Conservation (phyloP, 306 rosid species). For the Lotus japonicus region DNA sequence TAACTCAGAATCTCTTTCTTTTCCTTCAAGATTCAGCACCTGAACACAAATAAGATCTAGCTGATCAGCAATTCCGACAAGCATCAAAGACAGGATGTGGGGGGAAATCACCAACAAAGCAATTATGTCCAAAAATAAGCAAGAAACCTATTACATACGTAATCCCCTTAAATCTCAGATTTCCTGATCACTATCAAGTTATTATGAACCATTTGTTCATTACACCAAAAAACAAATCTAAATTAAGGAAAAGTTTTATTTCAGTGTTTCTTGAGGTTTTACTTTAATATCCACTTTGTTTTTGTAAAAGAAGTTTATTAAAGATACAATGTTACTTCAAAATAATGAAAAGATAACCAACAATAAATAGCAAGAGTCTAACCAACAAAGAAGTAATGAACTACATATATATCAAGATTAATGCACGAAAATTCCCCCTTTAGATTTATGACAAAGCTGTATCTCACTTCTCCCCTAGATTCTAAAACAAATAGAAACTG, state of each 20-base stretch:
- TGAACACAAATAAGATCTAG: conserved; percentile 28
- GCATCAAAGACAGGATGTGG: not conserved
- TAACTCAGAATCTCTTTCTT: conserved; percentile 66
- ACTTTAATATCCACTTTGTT: not conserved
- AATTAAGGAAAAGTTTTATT: not conserved
- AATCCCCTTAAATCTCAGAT: not conserved
- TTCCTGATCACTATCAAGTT: not conserved
- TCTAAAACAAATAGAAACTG: not conserved
- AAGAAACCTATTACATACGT: not conserved
- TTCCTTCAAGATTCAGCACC: conserved; percentile 80
- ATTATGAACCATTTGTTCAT: not conserved
- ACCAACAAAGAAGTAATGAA: not conserved
- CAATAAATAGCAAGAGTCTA: not conserved
- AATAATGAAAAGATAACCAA: not conserved
- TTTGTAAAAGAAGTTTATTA: not conserved
- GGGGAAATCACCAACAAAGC: not conserved
- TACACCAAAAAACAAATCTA: not conserved
- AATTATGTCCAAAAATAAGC: not conserved
- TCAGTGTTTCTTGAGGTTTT: not conserved
- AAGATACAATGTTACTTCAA: not conserved
- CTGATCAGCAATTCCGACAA: not conserved
- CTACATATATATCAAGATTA: not conserved
- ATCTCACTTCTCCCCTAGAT: not conserved
- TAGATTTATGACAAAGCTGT: not conserved
- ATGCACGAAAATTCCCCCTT: not conserved